Evolutionary conservation across 805 yeast species (phyloP).

Genomic region (Cyberlindnera suaveolens): DNA sequence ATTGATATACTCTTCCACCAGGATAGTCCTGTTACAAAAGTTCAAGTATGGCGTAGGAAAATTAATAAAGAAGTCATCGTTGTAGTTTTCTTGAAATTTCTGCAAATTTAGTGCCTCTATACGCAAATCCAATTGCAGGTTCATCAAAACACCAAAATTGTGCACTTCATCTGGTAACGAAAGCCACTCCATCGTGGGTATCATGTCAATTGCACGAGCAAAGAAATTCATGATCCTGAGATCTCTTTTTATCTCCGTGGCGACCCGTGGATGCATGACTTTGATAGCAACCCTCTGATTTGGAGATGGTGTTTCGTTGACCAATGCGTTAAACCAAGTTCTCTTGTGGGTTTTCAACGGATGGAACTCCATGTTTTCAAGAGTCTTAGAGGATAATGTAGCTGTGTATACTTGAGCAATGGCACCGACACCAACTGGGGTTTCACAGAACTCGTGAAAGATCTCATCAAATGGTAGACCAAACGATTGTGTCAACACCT

Average conservation of each 20-base stretch:
- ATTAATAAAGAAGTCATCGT: slow-evolving; percentile 48
- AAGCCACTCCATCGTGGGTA: slow-evolving; percentile 98
- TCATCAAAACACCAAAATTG: slow-evolving; percentile 82
- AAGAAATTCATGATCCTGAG: slow-evolving; percentile 76
- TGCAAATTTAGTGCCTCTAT: slow-evolving; percentile 81
- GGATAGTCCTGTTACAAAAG: slow-evolving; percentile 60
- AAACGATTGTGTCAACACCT: slow-evolving; percentile 54
- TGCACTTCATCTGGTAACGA: slow-evolving; percentile 92
- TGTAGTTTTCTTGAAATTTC: slow-evolving; percentile 66
- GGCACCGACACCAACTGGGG: slow-evolving; percentile 95
- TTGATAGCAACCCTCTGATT: slow-evolving; percentile 77
- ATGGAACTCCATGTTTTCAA: slow-evolving; percentile 28
- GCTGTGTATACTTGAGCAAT: slow-evolving; percentile 94
- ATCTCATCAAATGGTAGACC: slow-evolving; percentile 52
- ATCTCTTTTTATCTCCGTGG: slow-evolving; percentile 67
- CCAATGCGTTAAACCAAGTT: slow-evolving; percentile 8
- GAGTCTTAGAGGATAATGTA: slow-evolving; percentile 43
- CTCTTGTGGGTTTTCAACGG: slow-evolving; percentile 20
- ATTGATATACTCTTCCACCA: slow-evolving; percentile 79
- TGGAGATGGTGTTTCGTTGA: slow-evolving; percentile 24
- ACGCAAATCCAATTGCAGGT: slow-evolving; percentile 79
- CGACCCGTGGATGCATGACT: slow-evolving; percentile 86
- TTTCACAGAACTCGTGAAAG: slow-evolving; percentile 69
- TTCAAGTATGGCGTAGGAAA: slow-evolving; percentile 75
- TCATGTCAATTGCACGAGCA: slow-evolving; percentile 58